A percentile compares a stretch with the other conserved stretches of the same genome.
phyloP scores from a whole-genome alignment of 108 stramenopile species.

The Nannochloropsis granulata region DNA sequence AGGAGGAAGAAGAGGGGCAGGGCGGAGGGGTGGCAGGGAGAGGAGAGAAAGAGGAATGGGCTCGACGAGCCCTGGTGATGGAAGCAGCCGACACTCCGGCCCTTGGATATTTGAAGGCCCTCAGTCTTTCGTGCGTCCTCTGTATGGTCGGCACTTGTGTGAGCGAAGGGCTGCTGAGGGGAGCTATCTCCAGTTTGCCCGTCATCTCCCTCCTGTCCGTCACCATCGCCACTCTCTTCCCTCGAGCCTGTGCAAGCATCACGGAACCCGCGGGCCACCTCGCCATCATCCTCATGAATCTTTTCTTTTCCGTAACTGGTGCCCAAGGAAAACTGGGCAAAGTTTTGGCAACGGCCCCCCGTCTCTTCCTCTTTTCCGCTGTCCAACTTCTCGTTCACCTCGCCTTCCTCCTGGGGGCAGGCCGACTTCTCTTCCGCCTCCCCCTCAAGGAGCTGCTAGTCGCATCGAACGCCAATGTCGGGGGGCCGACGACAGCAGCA shows the following conservation, averaged over 20 bases:
- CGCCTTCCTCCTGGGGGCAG: slow-evolving; percentile 47
- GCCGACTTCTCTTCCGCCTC: slow-evolving; percentile 45
- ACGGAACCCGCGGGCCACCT: slow-evolving; percentile 47
- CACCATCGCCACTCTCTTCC: slow-evolving; percentile 49
- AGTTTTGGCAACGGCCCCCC: slow-evolving; percentile 32
- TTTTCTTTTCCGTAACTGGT: slow-evolving; percentile 79
- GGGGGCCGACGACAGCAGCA: slow-evolving; percentile 60
- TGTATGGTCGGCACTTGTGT: slow-evolving; percentile 37
- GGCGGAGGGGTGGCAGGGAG: not conserved
- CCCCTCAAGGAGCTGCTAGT: slow-evolving; percentile 54
- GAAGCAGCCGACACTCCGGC: not conserved
- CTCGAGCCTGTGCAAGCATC: slow-evolving; percentile 47
- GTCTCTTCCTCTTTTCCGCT: slow-evolving; percentile 58
- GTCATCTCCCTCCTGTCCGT: slow-evolving; percentile 59
- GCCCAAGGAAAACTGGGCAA: slow-evolving; percentile 35
- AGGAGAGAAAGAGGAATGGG: not conserved
- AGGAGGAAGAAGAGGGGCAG: not conserved
- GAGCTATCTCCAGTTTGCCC: slow-evolving; percentile 40
- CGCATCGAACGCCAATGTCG: slow-evolving; percentile 77
- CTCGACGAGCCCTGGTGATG: too few relatives aligned
- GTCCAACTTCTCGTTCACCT: slow-evolving; percentile 67
- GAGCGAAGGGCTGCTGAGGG: not conserved
- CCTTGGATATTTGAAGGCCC: not conserved
- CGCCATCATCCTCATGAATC: slow-evolving; percentile 61
- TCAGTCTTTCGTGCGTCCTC: not conserved